Percentiles rank a stretch among this genome's conserved stretches.
These are phyloP conservation scores for Entoloma clypeatum DNA, from an alignment of 1,284 basidiomycete species.

Conservation along the genomic window DNA sequence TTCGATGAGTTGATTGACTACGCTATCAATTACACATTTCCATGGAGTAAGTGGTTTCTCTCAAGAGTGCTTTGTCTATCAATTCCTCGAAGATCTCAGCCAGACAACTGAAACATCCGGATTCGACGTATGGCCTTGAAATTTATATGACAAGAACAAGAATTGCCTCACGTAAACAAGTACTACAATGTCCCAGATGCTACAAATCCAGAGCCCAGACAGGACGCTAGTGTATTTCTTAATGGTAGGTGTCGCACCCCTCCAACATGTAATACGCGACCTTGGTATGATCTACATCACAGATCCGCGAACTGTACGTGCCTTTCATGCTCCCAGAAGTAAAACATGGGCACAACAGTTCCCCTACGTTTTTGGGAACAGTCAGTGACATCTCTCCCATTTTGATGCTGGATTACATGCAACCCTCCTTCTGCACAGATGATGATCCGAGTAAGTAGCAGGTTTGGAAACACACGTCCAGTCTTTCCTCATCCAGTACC, in stretches of 20 bases:
- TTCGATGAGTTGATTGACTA: slow-evolving; percentile 55
- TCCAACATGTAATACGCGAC: neutral
- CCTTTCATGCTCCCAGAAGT: slow-evolving; percentile 67
- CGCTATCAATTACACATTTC: slow-evolving; percentile 57
- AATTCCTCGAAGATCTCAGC: slow-evolving; percentile 30
- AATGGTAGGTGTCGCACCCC: slow-evolving; percentile 43
- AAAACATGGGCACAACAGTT: slow-evolving; percentile 51
- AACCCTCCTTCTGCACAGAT: slow-evolving; percentile 17
- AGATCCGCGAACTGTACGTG: slow-evolving; percentile 53
- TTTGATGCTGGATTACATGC: slow-evolving; percentile 10
- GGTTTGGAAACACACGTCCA: neutral
- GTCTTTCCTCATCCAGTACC: neutral
- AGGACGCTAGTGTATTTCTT: slow-evolving; percentile 51
- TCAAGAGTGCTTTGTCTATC: neutral
- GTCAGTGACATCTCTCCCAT: slow-evolving; percentile 2
- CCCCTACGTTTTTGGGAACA: slow-evolving; percentile 47
- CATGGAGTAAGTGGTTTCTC: slow-evolving; percentile 52
- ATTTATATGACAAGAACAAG: neutral
- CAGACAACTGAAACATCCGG: slow-evolving; percentile 29
- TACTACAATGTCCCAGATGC: slow-evolving; percentile 56
- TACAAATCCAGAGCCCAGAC: slow-evolving; percentile 40
- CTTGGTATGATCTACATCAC: slow-evolving; percentile 4
- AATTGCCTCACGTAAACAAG: slow-evolving; percentile 23
- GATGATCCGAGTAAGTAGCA: slow-evolving; percentile 36
- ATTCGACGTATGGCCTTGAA: slow-evolving; percentile 35